phyloP scores from a whole-genome alignment of 371 early-diverging fungal species.

The Mucor saturninus region DNA sequence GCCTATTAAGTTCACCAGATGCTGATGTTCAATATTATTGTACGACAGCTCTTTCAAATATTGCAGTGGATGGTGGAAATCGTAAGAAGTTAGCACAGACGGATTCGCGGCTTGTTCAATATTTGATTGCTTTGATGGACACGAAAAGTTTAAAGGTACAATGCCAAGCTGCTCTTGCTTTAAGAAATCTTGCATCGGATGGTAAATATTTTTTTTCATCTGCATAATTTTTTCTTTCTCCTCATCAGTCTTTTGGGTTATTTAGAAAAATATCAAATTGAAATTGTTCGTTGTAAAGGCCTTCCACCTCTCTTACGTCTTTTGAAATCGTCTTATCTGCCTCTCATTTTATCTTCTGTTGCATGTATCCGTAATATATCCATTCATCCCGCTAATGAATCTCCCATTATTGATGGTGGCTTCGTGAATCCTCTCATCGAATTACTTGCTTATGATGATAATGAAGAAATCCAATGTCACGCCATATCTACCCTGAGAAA shows the following conservation, averaged over 20 bases:
- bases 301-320: slow-evolving; percentile 76
- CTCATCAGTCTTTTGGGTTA: not conserved
- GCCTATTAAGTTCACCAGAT: slow-evolving; percentile 79
- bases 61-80: slow-evolving; percentile 87
- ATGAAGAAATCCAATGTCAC: slow-evolving; percentile 87
- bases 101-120: slow-evolving; percentile 78
- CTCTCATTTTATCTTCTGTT: slow-evolving; percentile 84
- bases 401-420: slow-evolving; percentile 84
- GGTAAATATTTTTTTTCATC: slow-evolving; percentile 5
- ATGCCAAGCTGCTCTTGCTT: slow-evolving; percentile 88
- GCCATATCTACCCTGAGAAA: slow-evolving; percentile 88
- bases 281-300: slow-evolving; percentile 81
- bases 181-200: slow-evolving; percentile 76
- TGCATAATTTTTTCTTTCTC: not conserved
- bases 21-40: slow-evolving; percentile 90
- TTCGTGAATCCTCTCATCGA: slow-evolving; percentile 79
- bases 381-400: slow-evolving; percentile 87
- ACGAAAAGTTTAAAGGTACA: slow-evolving; percentile 84
- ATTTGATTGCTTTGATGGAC: slow-evolving; percentile 80
- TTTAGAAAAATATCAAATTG: slow-evolving; percentile 80
- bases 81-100: slow-evolving; percentile 77
- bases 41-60: slow-evolving; percentile 91
- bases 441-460: slow-evolving; percentile 73
- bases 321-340: slow-evolving; percentile 76
- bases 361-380: slow-evolving; percentile 94